phyloP scores from a whole-genome alignment of 495 filamentous ascomycete species.

The Glonium stellatum region DNA sequence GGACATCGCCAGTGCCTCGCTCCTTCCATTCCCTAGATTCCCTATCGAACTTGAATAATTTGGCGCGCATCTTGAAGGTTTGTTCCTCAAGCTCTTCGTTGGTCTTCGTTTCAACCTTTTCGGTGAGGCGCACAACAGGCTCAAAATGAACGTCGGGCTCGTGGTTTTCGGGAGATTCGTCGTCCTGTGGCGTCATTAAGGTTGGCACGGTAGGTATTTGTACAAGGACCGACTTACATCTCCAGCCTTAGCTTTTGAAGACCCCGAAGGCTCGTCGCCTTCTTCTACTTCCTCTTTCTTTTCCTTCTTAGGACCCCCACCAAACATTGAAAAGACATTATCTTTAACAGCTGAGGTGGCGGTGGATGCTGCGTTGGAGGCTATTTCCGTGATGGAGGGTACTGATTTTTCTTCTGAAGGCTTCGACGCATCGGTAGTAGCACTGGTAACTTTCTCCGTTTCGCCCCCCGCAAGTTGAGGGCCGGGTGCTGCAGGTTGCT shows the following conservation, averaged over 20 bases:
- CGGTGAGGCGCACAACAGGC: slow-evolving; percentile 86
- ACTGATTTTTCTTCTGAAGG: slow-evolving; percentile 56
- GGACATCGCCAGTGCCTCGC: slow-evolving; percentile 92
- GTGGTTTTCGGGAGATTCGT: slow-evolving; percentile 46
- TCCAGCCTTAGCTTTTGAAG: slow-evolving; percentile 69
- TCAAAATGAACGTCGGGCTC: slow-evolving; percentile 92
- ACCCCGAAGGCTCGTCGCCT: slow-evolving; percentile 73
- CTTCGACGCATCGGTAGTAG: slow-evolving; percentile 15
- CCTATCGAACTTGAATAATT: slow-evolving; percentile 95
- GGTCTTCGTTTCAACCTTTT: slow-evolving; percentile 94
- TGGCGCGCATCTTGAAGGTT: slow-evolving; percentile 98
- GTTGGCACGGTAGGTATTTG: slow-evolving; percentile 2
- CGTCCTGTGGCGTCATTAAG: slow-evolving; percentile 10
- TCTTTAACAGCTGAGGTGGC: slow-evolving; percentile 55
- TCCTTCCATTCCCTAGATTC: slow-evolving; percentile 97
- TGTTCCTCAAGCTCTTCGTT: slow-evolving; percentile 98
- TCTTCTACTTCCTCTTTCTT: slow-evolving; percentile 78
- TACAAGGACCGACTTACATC: slow-evolving; percentile 33
- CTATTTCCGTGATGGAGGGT: slow-evolving; percentile 36
- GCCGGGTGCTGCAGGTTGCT: slow-evolving; percentile 23
- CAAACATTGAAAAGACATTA: slow-evolving; percentile 95
- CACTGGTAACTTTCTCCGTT: slow-evolving; percentile 27
- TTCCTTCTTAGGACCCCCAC: slow-evolving; percentile 76
- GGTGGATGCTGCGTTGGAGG: slow-evolving; percentile 40
- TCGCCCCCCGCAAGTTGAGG: slow-evolving; percentile 22